Evolutionary conservation across 306 rosid species (phyloP).

Genomic region (Delonix regia): DNA sequence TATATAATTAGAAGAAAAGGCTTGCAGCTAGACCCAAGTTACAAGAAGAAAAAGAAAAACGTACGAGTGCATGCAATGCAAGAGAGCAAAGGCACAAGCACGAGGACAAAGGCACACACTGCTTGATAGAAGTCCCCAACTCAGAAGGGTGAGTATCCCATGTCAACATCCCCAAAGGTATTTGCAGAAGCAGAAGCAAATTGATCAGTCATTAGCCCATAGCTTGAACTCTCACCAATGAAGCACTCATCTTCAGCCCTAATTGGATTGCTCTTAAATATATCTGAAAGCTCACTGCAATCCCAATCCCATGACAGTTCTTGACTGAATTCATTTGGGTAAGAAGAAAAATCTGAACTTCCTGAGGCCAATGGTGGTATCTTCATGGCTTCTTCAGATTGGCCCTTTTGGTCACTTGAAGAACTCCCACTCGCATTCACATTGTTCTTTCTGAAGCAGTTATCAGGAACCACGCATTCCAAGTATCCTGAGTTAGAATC

Average conservation of each 20-base stretch:
- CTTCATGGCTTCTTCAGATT: constrained; percentile 33
- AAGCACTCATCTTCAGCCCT: constrained; percentile 63
- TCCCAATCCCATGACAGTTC: constrained; percentile 64
- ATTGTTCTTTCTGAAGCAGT: constrained; percentile 61
- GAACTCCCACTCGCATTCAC: too few relatives aligned
- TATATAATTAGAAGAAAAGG: constrained; percentile 40
- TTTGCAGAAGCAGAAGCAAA: constrained; percentile 48
- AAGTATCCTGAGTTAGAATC: constrained; percentile 84
- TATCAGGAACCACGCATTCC: constrained; percentile 94
- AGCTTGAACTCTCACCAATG: constrained; percentile 56
- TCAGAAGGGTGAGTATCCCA: constrained; percentile 65
- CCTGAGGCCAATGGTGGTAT: constrained; percentile 33
- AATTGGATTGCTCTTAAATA: constrained; percentile 42
- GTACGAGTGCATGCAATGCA: constrained; percentile 50
- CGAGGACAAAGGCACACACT: constrained; percentile 24
- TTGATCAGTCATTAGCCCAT: constrained; percentile 44
- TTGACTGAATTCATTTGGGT: constrained; percentile 53
- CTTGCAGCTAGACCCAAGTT: constrained; percentile 44
- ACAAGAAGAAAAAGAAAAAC: constrained; percentile 33
- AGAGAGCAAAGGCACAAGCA: constrained; percentile 27
- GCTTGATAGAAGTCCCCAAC: constrained; percentile 30
- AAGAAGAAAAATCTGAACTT: constrained; percentile 50
- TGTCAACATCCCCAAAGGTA: constrained; percentile 69
- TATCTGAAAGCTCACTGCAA: constrained; percentile 69
- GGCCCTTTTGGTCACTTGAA: constrained; percentile 44